A percentile compares a stretch with the other conserved stretches of the same genome.
phyloP scores from a whole-genome alignment of 257 asterid species.

The Solanum chmielewskii region DNA sequence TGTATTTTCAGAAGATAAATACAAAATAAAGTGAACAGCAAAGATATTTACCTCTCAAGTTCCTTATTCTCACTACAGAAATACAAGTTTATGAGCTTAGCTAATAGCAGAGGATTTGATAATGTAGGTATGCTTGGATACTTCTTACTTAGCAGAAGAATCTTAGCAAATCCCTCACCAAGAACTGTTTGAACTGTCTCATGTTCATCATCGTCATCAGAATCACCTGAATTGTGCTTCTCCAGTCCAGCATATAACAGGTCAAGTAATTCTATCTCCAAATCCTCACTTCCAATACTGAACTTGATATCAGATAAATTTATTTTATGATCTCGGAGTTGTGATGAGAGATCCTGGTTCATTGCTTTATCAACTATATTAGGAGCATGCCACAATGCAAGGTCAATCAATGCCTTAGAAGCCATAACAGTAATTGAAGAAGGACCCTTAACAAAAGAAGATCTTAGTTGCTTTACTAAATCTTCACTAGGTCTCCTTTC shows the following conservation, averaged over 20 bases:
- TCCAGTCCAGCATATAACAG: constrained; percentile 53
- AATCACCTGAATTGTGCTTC: constrained; percentile 36
- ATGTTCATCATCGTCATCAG: constrained; percentile 41
- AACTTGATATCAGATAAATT: constrained; percentile 23
- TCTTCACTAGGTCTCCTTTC: constrained; percentile 61
- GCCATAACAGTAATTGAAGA: constrained; percentile 45
- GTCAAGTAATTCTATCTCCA: constrained; percentile 59
- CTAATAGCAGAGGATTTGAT: constrained; percentile 45
- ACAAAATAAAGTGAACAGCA: background rate
- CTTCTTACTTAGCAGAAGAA: constrained; percentile 67
- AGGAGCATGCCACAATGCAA: constrained; percentile 87
- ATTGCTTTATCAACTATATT: constrained; percentile 72
- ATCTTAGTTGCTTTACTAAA: constrained; percentile 63
- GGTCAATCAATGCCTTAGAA: constrained; percentile 81
- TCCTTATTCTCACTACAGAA: constrained; percentile 43
- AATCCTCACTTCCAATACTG: constrained; percentile 33
- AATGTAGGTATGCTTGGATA: constrained; percentile 33
- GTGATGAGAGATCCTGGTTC: constrained; percentile 38
- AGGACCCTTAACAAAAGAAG: constrained; percentile 56
- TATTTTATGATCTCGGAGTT: constrained; percentile 23
- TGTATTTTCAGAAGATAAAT: background rate
- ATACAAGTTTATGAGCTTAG: constrained; percentile 62
- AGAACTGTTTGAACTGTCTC: constrained; percentile 54
- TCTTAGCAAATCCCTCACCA: constrained; percentile 91
- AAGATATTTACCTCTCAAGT: constrained; percentile 45